phyloP scores from a whole-genome alignment of 2,329 filamentous ascomycete genomes.

The Didymella pomorum region DNA sequence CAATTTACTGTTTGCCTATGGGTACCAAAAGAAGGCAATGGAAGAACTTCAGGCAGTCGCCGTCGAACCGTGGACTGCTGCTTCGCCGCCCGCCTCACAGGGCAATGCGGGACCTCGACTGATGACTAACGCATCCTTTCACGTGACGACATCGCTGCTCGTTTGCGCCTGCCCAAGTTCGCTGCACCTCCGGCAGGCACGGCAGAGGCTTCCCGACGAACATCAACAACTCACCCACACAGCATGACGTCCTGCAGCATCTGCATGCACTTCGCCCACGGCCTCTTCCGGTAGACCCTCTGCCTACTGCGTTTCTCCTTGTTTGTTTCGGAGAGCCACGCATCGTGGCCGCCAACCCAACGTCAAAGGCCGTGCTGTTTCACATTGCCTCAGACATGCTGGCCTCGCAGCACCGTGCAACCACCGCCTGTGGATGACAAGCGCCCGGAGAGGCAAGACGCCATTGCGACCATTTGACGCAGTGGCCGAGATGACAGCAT shows the following conservation, averaged over 20 bases:
- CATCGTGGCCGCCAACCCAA: slow-evolving; percentile 14
- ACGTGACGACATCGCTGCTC: slow-evolving; percentile 3
- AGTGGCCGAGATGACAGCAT: slow-evolving; percentile 19
- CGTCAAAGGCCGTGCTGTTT: slow-evolving; percentile 25
- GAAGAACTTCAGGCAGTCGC: slow-evolving; percentile 33
- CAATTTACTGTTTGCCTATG: slow-evolving; percentile 7
- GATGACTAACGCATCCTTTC: slow-evolving; percentile 3
- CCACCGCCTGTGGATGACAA: slow-evolving; percentile 30
- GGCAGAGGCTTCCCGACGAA: slow-evolving; percentile 6
- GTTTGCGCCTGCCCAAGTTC: slow-evolving; percentile 4
- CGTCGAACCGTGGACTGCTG: slow-evolving; percentile 3
- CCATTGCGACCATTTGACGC: slow-evolving; percentile 11
- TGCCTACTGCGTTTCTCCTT: slow-evolving; percentile 13
- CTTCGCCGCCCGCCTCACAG: slow-evolving; percentile 3
- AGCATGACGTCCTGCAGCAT: slow-evolving; percentile 6
- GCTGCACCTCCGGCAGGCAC: slow-evolving; percentile 3
- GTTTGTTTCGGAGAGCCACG: slow-evolving; percentile 13
- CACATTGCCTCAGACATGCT: slow-evolving; percentile 28
- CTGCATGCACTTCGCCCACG: slow-evolving; percentile 11
- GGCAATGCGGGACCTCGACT: slow-evolving; percentile 11
- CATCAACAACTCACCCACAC: slow-evolving; percentile 8
- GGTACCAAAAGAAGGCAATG: slow-evolving; percentile 31
- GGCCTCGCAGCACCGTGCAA: slow-evolving; percentile 34
- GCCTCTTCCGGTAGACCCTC: slow-evolving; percentile 14
- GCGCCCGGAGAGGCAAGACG: slow-evolving; percentile 11